Percentiles rank a stretch among this genome's conserved stretches.
phyloP scores from a whole-genome alignment of 73 alveolate species.

The Symbiodinium natans region DNA sequence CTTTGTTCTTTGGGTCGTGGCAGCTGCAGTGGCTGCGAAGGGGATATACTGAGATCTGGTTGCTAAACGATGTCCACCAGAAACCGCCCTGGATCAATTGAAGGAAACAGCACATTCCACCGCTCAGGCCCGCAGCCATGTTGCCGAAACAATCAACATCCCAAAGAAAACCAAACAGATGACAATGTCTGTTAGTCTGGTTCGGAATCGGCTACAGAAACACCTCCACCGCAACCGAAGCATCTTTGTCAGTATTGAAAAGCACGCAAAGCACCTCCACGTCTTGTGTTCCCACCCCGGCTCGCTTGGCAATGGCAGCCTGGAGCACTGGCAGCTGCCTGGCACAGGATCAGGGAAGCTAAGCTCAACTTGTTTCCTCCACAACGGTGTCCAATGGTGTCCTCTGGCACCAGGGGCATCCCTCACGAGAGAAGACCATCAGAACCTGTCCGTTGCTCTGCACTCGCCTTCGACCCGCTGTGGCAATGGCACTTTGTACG shows the following conservation, averaged over 20 bases:
- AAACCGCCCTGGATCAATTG: no score
- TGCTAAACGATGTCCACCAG: no score
- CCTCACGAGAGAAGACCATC: slow-evolving; percentile 76
- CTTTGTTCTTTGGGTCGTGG: no score
- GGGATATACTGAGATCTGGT: no score
- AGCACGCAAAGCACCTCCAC: background rate
- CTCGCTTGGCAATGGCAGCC: slow-evolving; percentile 27
- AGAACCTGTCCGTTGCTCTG: slow-evolving; percentile 19
- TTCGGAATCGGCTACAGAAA: background rate
- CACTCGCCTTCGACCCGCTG: no score
- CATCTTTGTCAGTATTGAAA: no score
- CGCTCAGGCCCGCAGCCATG: no score
- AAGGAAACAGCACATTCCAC: no score
- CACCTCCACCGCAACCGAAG: no score
- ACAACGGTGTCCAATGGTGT: background rate
- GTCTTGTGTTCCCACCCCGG: background rate
- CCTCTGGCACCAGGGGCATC: slow-evolving; percentile 91
- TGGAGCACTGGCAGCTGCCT: slow-evolving; percentile 75
- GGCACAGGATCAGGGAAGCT: background rate
- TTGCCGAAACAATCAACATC: background rate
- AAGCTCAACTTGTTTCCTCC: background rate
- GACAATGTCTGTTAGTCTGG: background rate
- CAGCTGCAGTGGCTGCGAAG: no score
- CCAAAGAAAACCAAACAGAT: background rate
- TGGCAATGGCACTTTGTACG: no score